These are phyloP conservation scores for Yueomyces sinensis DNA, from an alignment of 805 yeast genomes.

Conservation along the genomic window DNA sequence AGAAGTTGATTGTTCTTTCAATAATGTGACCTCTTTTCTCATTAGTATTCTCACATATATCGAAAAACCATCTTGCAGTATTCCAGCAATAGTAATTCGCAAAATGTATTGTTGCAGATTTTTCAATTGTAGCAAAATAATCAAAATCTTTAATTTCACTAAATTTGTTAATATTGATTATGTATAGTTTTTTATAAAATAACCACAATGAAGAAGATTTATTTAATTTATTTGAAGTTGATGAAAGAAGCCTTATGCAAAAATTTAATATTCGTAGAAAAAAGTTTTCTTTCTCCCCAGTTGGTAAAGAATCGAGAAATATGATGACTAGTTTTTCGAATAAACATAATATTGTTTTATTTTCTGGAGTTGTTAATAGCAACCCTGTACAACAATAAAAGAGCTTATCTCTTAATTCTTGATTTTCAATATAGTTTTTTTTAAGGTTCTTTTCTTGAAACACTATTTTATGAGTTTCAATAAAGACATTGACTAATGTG, in stretches of 20 bases:
- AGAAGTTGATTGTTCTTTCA: conserved; percentile 11
- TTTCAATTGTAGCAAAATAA: conserved; percentile 10
- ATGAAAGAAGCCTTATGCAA: conserved; percentile 17
- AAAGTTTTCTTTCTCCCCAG: conserved; percentile 1
- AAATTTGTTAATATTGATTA: conserved; percentile 2
- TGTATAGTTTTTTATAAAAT: conserved; percentile 19
- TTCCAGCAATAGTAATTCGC: conserved; percentile 31
- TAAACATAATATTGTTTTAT: conserved; percentile 21
- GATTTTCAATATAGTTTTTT: neutral
- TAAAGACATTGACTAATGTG: conserved; percentile 18
- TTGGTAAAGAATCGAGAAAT: conserved; percentile 1
- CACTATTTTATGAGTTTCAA: conserved; percentile 19
- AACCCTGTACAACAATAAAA: conserved; percentile 24
- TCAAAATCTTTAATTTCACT: neutral
- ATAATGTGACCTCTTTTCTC: conserved; percentile 5
- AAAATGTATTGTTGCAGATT: conserved; percentile 22
- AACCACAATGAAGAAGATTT: conserved; percentile 29
- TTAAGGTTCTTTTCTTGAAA: neutral
- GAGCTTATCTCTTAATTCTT: neutral
- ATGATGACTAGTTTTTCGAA: conserved; percentile 18
- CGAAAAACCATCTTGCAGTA: conserved; percentile 22
- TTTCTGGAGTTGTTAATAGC: conserved; percentile 25
- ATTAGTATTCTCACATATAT: conserved; percentile 9
- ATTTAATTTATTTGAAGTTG: conserved; percentile 23
- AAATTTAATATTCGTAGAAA: conserved; percentile 11